Conservation (phyloP, 2,329 filamentous ascomycete genomes). For the Fusarium penzigii region DNA sequence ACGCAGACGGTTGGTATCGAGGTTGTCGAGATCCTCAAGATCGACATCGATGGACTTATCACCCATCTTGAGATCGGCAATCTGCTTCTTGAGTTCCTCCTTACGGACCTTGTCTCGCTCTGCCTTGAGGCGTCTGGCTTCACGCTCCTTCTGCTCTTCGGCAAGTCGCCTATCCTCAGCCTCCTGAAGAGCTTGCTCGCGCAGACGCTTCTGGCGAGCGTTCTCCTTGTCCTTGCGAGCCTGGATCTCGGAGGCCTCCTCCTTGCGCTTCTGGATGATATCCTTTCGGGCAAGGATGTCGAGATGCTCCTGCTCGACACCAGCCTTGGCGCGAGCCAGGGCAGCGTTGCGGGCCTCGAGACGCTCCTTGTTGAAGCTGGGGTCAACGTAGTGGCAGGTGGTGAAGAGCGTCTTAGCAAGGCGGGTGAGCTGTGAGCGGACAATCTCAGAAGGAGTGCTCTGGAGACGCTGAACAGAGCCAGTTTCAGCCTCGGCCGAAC, state of each 20-base stretch:
- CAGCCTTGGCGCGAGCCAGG: constrained; percentile 78
- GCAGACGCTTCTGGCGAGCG: constrained; percentile 81
- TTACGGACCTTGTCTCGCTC: constrained; percentile 89
- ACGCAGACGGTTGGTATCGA: constrained; percentile 88
- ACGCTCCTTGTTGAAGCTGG: constrained; percentile 80
- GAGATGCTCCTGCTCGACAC: constrained; percentile 87
- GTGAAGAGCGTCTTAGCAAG: constrained; percentile 89
- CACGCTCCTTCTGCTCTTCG: constrained; percentile 91
- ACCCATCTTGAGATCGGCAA: constrained; percentile 87
- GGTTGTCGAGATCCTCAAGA: constrained; percentile 76
- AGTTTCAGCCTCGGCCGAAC: constrained; percentile 83
- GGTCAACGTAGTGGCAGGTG: constrained; percentile 94
- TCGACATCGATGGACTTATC: constrained; percentile 77
- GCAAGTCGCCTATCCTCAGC: constrained; percentile 85
- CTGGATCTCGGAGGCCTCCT: constrained; percentile 85
- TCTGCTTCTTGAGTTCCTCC: constrained; percentile 90
- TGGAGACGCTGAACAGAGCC: constrained; percentile 91
- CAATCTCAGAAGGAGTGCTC: constrained; percentile 96
- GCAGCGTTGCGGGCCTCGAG: constrained; percentile 78
- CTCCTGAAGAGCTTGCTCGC: constrained; percentile 84
- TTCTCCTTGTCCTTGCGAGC: constrained; percentile 92
- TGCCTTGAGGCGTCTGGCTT: constrained; percentile 80
- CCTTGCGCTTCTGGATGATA: constrained; percentile 95
- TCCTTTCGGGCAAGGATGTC: constrained; percentile 85
- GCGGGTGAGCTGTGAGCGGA: constrained; percentile 89